phyloP scores from a whole-genome alignment of 371 early-diverging fungal species.

The Mycotypha africana region DNA sequence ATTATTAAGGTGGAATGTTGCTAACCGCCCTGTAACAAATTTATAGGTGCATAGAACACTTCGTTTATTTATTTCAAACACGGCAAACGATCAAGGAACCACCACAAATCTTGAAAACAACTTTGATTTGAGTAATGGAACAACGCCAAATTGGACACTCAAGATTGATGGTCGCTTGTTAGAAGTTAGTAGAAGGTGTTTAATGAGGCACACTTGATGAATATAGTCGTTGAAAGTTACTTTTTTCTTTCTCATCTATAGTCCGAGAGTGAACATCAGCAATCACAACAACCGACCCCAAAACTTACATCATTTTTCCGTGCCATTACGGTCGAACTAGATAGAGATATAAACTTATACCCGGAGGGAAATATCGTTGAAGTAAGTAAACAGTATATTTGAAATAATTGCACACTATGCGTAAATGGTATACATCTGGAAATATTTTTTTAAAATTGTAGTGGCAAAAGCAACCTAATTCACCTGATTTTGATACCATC shows the following conservation, averaged over 20 bases:
- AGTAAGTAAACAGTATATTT: conserved; percentile 24
- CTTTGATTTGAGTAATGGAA: conserved; percentile 47
- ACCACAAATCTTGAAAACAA: conserved; percentile 36
- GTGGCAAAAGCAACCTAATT: conserved; percentile 63
- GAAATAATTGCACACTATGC: neutral
- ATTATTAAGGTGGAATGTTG: no score
- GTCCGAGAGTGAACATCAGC: no score
- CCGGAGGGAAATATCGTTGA: conserved; percentile 71
- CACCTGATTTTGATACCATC: conserved; percentile 77
- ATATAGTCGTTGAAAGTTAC: no score
- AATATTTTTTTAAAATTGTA: neutral
- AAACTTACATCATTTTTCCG: conserved; percentile 87
- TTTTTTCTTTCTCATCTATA: no score
- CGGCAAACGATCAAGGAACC: conserved; percentile 59
- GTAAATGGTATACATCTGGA: neutral
- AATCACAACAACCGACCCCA: conserved; percentile 37
- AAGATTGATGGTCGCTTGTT: conserved; percentile 86
- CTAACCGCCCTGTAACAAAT: neutral
- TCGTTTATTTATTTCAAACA: conserved; percentile 88
- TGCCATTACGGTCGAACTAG: conserved; percentile 76
- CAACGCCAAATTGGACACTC: conserved; percentile 88
- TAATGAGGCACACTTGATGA: no score
- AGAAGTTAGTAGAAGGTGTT: conserved; percentile 56
- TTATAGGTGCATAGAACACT: conserved; percentile 71
- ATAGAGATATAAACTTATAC: conserved; percentile 72